Evolutionary conservation across 2,329 filamentous ascomycete genomes (phyloP), one percentile per base, ranked within the genome.

Genomic region (Cladosporium velox): DNA sequence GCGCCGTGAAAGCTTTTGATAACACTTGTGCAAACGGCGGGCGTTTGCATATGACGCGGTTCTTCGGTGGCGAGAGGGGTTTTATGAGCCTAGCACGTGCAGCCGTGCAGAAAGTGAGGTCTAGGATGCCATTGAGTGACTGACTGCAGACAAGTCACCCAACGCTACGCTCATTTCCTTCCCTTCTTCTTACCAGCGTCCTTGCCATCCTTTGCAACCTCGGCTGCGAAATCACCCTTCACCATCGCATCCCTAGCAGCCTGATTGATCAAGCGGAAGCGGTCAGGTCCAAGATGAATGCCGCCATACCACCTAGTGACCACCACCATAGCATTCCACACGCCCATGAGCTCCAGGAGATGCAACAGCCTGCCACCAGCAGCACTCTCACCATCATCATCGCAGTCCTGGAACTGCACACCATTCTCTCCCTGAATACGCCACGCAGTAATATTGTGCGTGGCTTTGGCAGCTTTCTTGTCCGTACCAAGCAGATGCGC

Each of bases 301-400:
- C 95, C 95, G 4, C 95, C 95, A 78, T 96, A 99, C 95, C 95
- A 99, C 69, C 95, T 83, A 47, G 91, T 93, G 32, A 99, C 94
- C 3, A 99, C 90, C 0, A 99, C 92, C 82, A 98, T 90, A 18
- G 90, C 90, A 77, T 96, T 87, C 93, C 93, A 97, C 12, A 96
- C 84, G 74, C 93, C 91, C 91, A 97, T 97, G 68, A 97, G 80
- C 81, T 97, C 93, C 88, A 99, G 90, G 34, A 99, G 82, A 80
- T 96, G 92, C 67, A 98, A 79, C 74, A 99, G 79, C 51, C 95
- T 85, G 0, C 90, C 89, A 0, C 95, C 95, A 0, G 95, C 95
- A 6, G 95, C 95, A 30, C 91, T 91, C 83, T 99, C 95, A 2
- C 95, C 95, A 77, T 99, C 95, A 73, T 99, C 95, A 73, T 99